Conservation (phyloP, 2,329 filamentous ascomycete species). For the Penicillium glabrum region DNA sequence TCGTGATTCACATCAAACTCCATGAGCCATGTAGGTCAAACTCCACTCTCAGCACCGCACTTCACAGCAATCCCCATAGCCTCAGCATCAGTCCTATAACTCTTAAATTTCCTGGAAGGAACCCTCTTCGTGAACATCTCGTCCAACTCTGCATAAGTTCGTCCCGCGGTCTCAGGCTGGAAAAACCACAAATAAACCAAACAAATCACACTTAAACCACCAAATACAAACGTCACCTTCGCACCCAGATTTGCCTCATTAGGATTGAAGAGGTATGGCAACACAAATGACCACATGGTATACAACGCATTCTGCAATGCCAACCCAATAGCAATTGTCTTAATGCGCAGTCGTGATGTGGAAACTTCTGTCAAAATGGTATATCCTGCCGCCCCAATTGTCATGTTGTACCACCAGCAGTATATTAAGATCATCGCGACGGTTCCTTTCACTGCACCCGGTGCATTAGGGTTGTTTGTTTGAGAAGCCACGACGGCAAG, state of each 20-base stretch:
- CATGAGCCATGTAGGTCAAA: background rate
- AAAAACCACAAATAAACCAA: conserved; percentile 36
- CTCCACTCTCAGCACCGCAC: background rate
- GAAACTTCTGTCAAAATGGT: conserved; percentile 41
- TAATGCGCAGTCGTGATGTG: conserved; percentile 40
- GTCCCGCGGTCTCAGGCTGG: conserved; percentile 13
- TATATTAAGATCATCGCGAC: conserved; percentile 38
- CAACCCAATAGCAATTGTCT: conserved; percentile 43
- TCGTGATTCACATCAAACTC: background rate
- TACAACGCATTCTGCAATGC: conserved; percentile 33
- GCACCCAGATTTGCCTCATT: conserved; percentile 40
- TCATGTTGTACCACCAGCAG: conserved; percentile 42
- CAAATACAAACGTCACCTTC: conserved; percentile 45
- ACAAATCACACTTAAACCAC: conserved; percentile 31
- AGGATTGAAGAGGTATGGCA: conserved; percentile 42
- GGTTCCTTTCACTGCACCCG: conserved; percentile 11
- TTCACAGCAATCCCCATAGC: conserved; percentile 7
- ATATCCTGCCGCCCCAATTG: conserved; percentile 43
- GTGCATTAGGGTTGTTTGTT: conserved; percentile 6
- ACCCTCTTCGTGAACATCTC: conserved; percentile 16
- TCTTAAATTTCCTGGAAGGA: conserved; percentile 13
- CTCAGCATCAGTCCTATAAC: conserved; percentile 10
- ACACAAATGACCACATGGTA: conserved; percentile 40
- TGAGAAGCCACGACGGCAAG: conserved; percentile 28
- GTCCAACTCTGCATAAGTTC: conserved; percentile 15